These are phyloP conservation scores for Neofusicoccum cordaticola DNA, from an alignment of 2,329 filamentous ascomycete genomes.

Conservation along the genomic window DNA sequence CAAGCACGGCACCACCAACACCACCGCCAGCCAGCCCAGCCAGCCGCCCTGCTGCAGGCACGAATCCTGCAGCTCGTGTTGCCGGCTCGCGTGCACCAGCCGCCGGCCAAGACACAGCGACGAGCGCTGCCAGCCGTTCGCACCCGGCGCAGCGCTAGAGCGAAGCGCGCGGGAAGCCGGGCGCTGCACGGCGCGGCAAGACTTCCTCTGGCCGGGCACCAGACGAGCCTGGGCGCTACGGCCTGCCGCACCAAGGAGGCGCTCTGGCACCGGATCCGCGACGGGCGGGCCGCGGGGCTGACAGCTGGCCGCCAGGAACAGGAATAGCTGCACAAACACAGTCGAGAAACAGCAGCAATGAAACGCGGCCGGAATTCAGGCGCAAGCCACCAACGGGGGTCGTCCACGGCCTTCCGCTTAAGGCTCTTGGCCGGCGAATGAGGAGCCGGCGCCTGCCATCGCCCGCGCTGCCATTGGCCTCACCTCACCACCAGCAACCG, in stretches of 20 bases:
- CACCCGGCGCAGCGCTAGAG: background rate
- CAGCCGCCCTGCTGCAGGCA: background rate
- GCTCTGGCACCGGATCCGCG: no score
- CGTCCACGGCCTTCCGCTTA: background rate
- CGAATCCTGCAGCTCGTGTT: background rate
- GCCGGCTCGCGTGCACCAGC: background rate
- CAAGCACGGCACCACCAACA: background rate
- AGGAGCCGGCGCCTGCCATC: background rate
- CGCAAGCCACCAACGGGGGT: background rate
- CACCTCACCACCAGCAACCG: no score
- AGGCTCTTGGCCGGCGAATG: background rate
- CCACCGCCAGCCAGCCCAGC: background rate
- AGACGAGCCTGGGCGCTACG: background rate
- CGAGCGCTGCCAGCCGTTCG: background rate
- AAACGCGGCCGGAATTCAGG: background rate
- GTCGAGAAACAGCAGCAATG: background rate
- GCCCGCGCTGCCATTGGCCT: background rate
- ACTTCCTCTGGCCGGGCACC: background rate
- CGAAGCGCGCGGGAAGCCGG: slow-evolving; percentile 6
- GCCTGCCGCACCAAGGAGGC: background rate
- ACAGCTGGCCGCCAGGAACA: background rate
- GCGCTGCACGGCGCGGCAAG: background rate
- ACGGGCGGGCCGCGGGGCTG: background rate
- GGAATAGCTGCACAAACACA: background rate
- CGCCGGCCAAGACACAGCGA: background rate